phyloP scores from a whole-genome alignment of 495 filamentous ascomycete species.

The Ascodesmis nigricans region DNA sequence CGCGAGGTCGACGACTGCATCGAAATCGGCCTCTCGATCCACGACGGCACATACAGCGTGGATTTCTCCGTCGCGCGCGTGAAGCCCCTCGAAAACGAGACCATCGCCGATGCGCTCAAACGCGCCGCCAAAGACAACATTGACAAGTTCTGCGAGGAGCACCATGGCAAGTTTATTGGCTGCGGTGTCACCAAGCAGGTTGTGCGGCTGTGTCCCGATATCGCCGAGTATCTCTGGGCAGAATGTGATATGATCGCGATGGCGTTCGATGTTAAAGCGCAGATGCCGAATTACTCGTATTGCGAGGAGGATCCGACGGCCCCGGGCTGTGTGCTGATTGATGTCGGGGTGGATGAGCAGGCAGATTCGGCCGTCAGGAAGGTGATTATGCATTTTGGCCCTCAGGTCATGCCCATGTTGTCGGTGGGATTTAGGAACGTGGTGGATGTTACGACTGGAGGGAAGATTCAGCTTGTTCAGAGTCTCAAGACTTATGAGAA shows the following conservation, averaged over 20 bases:
- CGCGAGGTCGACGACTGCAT: conserved; percentile 28
- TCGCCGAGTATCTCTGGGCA: conserved; percentile 56
- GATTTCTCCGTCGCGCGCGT: conserved; percentile 47
- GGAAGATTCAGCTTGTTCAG: conserved; percentile 27
- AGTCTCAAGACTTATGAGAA: conserved; percentile 39
- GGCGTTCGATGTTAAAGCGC: conserved; percentile 25
- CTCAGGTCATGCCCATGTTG: conserved; percentile 46
- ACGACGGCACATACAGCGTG: conserved; percentile 56
- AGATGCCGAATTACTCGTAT: conserved; percentile 5
- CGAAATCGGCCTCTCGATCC: conserved; percentile 43
- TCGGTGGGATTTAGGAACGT: conserved; percentile 50
- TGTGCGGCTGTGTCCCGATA: conserved; percentile 32
- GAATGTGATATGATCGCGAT: conserved; percentile 60
- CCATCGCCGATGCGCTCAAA: conserved; percentile 26
- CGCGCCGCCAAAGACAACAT: conserved; percentile 34
- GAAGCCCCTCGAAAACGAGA: conserved; percentile 18
- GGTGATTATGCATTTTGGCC: conserved; percentile 61
- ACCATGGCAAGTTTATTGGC: conserved; percentile 46
- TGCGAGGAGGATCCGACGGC: conserved; percentile 19
- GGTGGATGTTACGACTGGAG: conserved; percentile 51
- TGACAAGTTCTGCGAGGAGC: conserved; percentile 34
- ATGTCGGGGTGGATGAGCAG: conserved; percentile 51
- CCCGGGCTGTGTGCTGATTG: not conserved
- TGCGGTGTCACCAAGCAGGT: conserved; percentile 33
- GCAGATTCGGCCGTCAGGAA: conserved; percentile 71